Base-by-base conservation (phyloP, 169 alveolate genomes). In the Plasmodium yoelii region DNA sequence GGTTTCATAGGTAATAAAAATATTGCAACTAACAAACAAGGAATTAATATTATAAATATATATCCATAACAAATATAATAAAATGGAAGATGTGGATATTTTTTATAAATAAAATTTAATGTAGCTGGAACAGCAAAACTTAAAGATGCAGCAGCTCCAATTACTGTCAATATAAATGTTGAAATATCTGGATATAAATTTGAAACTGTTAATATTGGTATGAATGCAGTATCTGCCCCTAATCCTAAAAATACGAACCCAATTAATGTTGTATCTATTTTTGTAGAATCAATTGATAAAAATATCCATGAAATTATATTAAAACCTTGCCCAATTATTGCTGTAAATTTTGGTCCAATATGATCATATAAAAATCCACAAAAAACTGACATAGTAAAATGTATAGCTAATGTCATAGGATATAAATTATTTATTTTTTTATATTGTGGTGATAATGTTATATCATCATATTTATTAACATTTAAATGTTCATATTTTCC, bases 211-310 rank as follows among this genome's bases (percentile, higher is more conserved):
- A 80, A 57, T 7, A 67, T 18, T 4, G 90, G 90, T 15, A 80
- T 80, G 28, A 80, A 80, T 15, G 90, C 90, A 42, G 90, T 80
- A 49, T 80, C 90, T 55, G 90, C 90, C 12, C 90, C 90, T 56
- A 80, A 51, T 0, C 90, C 90, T 13, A 80, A 49, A 60, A 80
- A 80, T n/a, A 80, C 15, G 55, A 80, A 80, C 0, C 84, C 71
- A 8, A 67, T 55, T 15, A 80, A 5, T 9, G 90, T 80, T 67
- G 90, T 80, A 28, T 80, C 90, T 47, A 80, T 24, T 7, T 39
- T 57, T 44, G 68, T 80, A 0, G 28, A 22, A 13, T 80, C 90
- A 15, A 80, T 67, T 34, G 90, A 80, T n/a, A 80, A 80, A 12
- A 80, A 55, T 15, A 80, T 19, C 90, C 90, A 80, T 3, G 59